Evolutionary conservation across 176 grass and related monocot genomes (phyloP).

Genomic region (Bothriochloa decipiens): DNA sequence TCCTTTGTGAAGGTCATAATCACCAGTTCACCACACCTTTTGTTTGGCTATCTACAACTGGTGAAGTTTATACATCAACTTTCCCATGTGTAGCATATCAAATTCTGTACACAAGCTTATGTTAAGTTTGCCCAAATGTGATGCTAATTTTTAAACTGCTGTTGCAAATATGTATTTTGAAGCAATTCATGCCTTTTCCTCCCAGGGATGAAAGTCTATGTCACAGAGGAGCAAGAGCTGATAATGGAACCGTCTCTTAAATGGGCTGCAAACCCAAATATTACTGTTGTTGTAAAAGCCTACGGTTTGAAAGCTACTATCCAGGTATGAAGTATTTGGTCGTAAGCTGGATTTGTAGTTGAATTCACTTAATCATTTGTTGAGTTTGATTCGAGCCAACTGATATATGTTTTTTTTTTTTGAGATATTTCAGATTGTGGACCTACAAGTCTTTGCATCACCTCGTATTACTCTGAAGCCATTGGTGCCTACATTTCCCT

Average conservation of each 20-base stretch:
- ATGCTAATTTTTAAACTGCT: constrained; percentile 2
- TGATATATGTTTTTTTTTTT: constrained; percentile 10
- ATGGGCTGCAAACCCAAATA: constrained; percentile 98
- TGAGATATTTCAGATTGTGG: constrained; percentile 72
- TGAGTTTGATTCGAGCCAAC: constrained; percentile 7
- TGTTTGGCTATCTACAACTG: not conserved
- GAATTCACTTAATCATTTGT: constrained; percentile 22
- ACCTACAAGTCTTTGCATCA: constrained; percentile 89
- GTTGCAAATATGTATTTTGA: constrained; percentile 14
- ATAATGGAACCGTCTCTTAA: constrained; percentile 98
- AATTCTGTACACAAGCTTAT: not conserved
- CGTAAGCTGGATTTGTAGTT: constrained; percentile 18
- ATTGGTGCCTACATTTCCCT: constrained; percentile 87
- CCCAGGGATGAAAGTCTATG: constrained; percentile 95
- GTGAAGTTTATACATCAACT: not conserved
- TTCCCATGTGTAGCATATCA: constrained; percentile 1
- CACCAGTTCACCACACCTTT: not conserved
- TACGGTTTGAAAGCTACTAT: constrained; percentile 80
- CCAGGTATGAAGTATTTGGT: constrained; percentile 57
- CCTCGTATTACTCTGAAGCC: constrained; percentile 96
- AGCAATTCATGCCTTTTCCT: constrained; percentile 20
- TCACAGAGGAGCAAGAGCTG: constrained; percentile 90
- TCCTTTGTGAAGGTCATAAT: not conserved
- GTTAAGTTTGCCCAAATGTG: constrained; percentile 16
- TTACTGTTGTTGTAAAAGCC: constrained; percentile 73